Conservation (phyloP, 148 eudicot genomes). For the Spergularia bocconei region DNA sequence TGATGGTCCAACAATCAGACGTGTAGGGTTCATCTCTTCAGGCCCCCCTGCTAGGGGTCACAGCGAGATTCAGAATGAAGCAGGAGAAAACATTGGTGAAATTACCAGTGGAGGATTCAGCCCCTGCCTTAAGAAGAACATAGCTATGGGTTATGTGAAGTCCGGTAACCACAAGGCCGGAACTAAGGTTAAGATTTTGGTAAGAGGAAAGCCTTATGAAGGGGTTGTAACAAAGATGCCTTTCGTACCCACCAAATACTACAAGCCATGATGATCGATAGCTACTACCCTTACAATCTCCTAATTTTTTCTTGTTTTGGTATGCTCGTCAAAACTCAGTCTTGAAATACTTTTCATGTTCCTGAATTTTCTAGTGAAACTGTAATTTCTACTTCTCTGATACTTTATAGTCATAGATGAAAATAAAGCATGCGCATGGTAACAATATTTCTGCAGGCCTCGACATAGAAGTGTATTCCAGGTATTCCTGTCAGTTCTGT, state of each 20-base stretch:
- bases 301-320: constrained; percentile 17
- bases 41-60: constrained; percentile 97
- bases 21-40: constrained; percentile 69
- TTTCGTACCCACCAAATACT: constrained; percentile 88
- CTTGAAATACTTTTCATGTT: constrained; percentile 6
- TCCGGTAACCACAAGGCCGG: constrained; percentile 83
- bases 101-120: constrained; percentile 97
- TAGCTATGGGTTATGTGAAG: constrained; percentile 97
- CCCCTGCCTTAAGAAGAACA: constrained; percentile 95
- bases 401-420: constrained; percentile 12
- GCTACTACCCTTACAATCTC: neutral
- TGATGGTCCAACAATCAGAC: constrained; percentile 71
- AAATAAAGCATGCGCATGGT: constrained; percentile 10
- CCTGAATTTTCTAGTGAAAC: constrained; percentile 18
- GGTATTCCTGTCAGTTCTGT: too few species aligned
- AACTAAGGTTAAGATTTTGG: constrained; percentile 66
- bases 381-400: constrained; percentile 18
- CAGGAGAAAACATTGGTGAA: constrained; percentile 77
- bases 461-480: neutral
- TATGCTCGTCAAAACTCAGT: constrained; percentile 15
- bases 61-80: constrained; percentile 83
- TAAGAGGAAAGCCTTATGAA: constrained; percentile 80
- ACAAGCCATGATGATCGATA: constrained; percentile 56
- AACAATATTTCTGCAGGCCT: neutral
- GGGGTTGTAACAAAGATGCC: constrained; percentile 92